Evolutionary conservation across 1,284 basidiomycete species (phyloP).

Genomic region (Cutaneotrichosporon mucoides): DNA sequence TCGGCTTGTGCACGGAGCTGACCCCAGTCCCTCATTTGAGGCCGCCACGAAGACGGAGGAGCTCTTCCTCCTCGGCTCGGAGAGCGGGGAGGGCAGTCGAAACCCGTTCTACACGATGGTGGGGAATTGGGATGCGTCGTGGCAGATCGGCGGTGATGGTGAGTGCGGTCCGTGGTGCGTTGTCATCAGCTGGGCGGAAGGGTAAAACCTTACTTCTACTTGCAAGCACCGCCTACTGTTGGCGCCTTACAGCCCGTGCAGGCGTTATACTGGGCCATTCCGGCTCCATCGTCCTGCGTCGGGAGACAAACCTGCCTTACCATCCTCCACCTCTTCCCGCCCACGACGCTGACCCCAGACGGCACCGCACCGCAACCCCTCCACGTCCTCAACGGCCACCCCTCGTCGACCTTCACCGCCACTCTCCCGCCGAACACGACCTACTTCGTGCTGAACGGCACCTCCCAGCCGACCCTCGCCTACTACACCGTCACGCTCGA

Average conservation of each 20-base stretch:
- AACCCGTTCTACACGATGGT: background rate
- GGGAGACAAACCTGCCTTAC: too few relatives aligned
- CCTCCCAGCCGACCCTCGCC: background rate
- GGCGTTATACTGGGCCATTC: too few relatives aligned
- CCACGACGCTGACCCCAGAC: background rate
- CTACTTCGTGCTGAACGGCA: slow-evolving; percentile 10
- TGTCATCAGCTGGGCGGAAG: too few relatives aligned
- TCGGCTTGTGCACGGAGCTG: background rate
- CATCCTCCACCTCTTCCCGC: too few relatives aligned
- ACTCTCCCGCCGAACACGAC: slow-evolving; percentile 10
- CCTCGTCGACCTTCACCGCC: background rate
- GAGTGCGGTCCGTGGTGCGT: background rate
- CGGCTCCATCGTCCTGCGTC: too few relatives aligned
- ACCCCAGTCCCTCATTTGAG: background rate
- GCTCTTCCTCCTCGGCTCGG: background rate
- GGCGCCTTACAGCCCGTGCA: too few relatives aligned
- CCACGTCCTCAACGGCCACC: background rate
- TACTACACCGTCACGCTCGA: slow-evolving; percentile 1
- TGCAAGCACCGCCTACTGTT: too few relatives aligned
- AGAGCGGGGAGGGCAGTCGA: background rate
- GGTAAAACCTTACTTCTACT: too few relatives aligned
- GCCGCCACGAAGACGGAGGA: background rate
- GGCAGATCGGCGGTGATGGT: slow-evolving; percentile 4
- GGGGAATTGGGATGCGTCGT: background rate
- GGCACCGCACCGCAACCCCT: background rate